phyloP scores from a whole-genome alignment of 192 early-diverging fungal genomes.

The Chytriomyces confervae region DNA sequence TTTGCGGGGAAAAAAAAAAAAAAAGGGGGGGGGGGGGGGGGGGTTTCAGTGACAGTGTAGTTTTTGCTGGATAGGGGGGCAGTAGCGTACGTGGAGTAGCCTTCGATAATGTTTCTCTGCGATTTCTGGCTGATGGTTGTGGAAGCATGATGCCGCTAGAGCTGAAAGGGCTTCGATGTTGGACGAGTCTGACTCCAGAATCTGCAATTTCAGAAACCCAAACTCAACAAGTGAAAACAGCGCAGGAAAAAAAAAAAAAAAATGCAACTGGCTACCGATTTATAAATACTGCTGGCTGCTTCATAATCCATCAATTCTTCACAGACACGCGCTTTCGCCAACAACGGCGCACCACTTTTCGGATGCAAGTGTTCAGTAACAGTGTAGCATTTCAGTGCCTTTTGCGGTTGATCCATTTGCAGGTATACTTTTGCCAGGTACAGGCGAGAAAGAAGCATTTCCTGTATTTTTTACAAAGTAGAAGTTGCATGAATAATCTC shows the following conservation, averaged over 20 bases:
- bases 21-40: no score
- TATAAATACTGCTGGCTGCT: slow-evolving; percentile 26
- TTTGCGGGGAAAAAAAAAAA: no score
- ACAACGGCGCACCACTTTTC: slow-evolving; percentile 9
- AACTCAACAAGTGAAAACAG: not conserved
- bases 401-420: slow-evolving; percentile 36
- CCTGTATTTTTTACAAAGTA: slow-evolving; percentile 13
- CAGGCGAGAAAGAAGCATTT: slow-evolving; percentile 25
- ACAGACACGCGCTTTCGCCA: slow-evolving; percentile 36
- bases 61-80: no score
- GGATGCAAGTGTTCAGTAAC: slow-evolving; percentile 19
- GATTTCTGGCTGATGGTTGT: slow-evolving; percentile 44
- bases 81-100: slow-evolving; percentile 29
- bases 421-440: slow-evolving; percentile 38
- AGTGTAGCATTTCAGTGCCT: slow-evolving; percentile 35
- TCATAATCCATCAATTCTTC: slow-evolving; percentile 30
- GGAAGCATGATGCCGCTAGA: slow-evolving; percentile 37
- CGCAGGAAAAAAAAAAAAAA: no score
- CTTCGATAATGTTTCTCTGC: slow-evolving; percentile 39
- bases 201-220: slow-evolving; percentile 12
- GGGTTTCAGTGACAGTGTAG: no score
- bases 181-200: slow-evolving; percentile 32
- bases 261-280: slow-evolving; percentile 15
- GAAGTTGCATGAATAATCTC: not conserved
- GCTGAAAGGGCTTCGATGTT: slow-evolving; percentile 40